These are phyloP conservation scores for Trichoderma reesei DNA, from an alignment of 495 filamentous ascomycete genomes.

Conservation along the genomic window DNA sequence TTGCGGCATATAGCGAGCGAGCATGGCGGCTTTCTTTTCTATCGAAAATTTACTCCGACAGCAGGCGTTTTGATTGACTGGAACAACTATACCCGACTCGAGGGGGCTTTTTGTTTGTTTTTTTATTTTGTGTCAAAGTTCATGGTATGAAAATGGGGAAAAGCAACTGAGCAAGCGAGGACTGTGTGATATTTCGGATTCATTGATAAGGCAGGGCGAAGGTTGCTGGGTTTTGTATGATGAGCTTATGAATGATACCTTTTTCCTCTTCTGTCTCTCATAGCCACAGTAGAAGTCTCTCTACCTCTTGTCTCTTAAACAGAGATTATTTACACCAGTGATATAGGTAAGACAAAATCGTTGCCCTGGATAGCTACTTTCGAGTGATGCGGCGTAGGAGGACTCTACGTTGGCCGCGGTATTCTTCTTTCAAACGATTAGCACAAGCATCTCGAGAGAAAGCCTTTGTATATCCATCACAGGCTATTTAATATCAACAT, in stretches of 20 bases:
- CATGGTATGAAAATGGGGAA: background rate
- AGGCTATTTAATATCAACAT: too few species aligned
- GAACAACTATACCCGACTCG: too few species aligned
- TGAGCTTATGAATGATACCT: constrained; percentile 4
- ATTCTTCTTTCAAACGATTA: too few species aligned
- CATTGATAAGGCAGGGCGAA: background rate
- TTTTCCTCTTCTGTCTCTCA: background rate
- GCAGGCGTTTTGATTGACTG: too few species aligned
- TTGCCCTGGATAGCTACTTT: too few species aligned
- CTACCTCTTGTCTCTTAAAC: too few species aligned
- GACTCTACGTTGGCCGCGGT: too few species aligned
- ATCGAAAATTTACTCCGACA: background rate
- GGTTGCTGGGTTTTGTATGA: background rate
- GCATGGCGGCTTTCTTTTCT: background rate
- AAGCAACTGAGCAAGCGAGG: background rate
- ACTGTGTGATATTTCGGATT: background rate
- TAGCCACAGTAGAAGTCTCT: background rate
- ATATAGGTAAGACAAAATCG: too few species aligned
- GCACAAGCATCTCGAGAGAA: too few species aligned
- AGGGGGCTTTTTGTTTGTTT: background rate
- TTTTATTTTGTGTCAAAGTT: background rate
- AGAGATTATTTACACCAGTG: too few species aligned
- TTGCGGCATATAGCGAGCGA: background rate
- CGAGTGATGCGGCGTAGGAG: too few species aligned
- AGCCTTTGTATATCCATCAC: too few species aligned